phyloP scores from a whole-genome alignment of 768 basidiomycete species.

The Xerocomellus amylosporus region DNA sequence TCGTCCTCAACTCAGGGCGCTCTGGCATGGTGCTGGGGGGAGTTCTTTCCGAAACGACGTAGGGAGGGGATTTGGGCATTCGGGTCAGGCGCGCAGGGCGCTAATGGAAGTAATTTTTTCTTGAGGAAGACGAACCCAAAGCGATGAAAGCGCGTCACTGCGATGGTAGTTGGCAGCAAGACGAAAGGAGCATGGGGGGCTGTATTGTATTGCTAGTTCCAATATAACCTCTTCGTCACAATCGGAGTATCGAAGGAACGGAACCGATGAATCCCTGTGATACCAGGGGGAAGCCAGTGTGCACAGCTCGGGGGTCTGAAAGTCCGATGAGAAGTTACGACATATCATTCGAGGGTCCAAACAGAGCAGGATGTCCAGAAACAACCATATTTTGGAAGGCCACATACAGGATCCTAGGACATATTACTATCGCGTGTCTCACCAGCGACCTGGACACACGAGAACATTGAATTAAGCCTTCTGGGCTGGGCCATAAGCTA shows the following conservation, averaged over 20 bases:
- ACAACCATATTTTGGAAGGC: neutral
- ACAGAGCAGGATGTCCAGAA: neutral
- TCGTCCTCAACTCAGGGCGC: neutral
- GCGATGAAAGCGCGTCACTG: neutral
- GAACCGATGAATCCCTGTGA: neutral
- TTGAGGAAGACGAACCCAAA: neutral
- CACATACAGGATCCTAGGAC: neutral
- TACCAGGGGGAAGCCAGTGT: too few relatives aligned
- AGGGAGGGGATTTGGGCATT: neutral
- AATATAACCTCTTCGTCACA: too few relatives aligned
- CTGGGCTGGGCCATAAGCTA: neutral
- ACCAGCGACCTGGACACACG: neutral
- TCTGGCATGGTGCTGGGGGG: conserved; percentile 13
- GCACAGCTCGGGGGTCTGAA: neutral
- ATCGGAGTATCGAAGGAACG: too few relatives aligned
- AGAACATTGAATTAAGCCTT: neutral
- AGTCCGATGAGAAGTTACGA: neutral
- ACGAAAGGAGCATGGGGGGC: neutral
- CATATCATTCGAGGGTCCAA: neutral
- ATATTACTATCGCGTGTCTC: neutral
- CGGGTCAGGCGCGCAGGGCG: neutral
- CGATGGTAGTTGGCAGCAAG: neutral
- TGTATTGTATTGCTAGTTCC: neutral
- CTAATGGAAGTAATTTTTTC: neutral
- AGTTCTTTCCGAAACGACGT: neutral